These are phyloP conservation scores for Serendipita sp. DNA, from an alignment of 768 basidiomycete genomes.

Conservation along the genomic window DNA sequence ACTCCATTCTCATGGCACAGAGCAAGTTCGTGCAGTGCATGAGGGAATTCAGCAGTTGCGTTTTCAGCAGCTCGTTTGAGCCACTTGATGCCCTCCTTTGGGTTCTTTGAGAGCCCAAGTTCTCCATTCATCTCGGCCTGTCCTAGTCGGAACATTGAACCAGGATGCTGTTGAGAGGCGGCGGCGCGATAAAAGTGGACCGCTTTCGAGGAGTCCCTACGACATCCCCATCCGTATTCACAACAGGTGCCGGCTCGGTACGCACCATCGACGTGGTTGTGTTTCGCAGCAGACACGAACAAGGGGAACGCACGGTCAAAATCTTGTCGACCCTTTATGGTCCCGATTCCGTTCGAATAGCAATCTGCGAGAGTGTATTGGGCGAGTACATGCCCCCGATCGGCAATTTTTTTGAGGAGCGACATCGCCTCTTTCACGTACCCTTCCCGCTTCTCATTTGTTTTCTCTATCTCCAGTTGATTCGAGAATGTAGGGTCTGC, in stretches of 20 bases:
- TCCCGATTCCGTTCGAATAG: slow-evolving; percentile 96
- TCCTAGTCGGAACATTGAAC: slow-evolving; percentile 92
- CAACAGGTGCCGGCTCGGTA: slow-evolving; percentile 95
- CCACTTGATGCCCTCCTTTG: slow-evolving; percentile 97
- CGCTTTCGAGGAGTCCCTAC: slow-evolving; percentile 82
- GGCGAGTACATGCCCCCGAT: slow-evolving; percentile 83
- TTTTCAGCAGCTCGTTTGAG: slow-evolving; percentile 92
- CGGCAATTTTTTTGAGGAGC: slow-evolving; percentile 80
- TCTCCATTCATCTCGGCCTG: slow-evolving; percentile 94
- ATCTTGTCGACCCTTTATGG: slow-evolving; percentile 76
- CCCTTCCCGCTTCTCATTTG: slow-evolving; percentile 69
- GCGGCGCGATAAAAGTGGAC: slow-evolving; percentile 89
- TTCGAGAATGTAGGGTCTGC: slow-evolving; percentile 44
- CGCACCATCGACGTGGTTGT: slow-evolving; percentile 87
- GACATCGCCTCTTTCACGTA: slow-evolving; percentile 75
- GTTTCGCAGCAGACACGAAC: slow-evolving; percentile 91
- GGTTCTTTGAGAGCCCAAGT: slow-evolving; percentile 66
- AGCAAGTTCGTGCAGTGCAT: slow-evolving; percentile 88
- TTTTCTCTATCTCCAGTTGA: slow-evolving; percentile 65
- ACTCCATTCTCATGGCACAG: slow-evolving; percentile 94
- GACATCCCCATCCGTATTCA: slow-evolving; percentile 97
- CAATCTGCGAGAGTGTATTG: slow-evolving; percentile 98
- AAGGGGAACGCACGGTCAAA: slow-evolving; percentile 95
- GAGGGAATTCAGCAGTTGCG: slow-evolving; percentile 88
- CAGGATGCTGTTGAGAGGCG: slow-evolving; percentile 77